Base-by-base conservation (phyloP, 371 early-diverging fungal species). In the Mucor ambiguus region DNA sequence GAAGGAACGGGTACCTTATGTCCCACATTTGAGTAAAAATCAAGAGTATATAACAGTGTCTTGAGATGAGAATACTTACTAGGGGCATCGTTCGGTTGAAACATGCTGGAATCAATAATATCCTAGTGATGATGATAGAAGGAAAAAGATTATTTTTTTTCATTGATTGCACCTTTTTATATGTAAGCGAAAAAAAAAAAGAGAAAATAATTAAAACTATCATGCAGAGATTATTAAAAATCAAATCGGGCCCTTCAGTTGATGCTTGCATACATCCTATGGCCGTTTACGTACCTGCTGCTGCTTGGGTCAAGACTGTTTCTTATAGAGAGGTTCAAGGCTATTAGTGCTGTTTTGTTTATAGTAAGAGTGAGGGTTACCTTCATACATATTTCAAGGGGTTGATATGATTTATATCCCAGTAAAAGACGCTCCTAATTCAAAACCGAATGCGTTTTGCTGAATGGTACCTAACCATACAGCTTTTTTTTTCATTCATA, bases 1-100 rank as follows among this genome's bases (percentile, higher is more conserved):
- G 37, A 68, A 57, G 1, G 72, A 68, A 14, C 37, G 33, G 18
- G 68, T 33, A 49, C 68, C 72, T 72, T 61, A 29, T 5, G 18
- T 41, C 18, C 41, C 14, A 41, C 18, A 18, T 28, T 52, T 52
- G 5, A 4, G 24, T 26, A 26, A 16, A 44, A 44, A 22, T 14
- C 9, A 7, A 6, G 22, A 28, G 24, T 49, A 20, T 61, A 37
- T 32, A 30, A 29, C 41, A 41, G 18, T 2, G 41, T 5, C 18
- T 41, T 18, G 32, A 32, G 20, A 9, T 9, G 46, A 14, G 7
- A n/a, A 55, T 5, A 20, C 56, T 56, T 56, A 56, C 56, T 56
- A n/a, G 56, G 56, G 14, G 32, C 9, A 33, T 56, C 56, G 11
- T 33, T 32, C 33, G 56, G 56, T n/a, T 33, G 30, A 56, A 56